A percentile compares a stretch with the other conserved stretches of the same genome.
These are phyloP conservation scores for Candida silvicultrix DNA, from an alignment of 805 yeast species.

Conservation along the genomic window DNA sequence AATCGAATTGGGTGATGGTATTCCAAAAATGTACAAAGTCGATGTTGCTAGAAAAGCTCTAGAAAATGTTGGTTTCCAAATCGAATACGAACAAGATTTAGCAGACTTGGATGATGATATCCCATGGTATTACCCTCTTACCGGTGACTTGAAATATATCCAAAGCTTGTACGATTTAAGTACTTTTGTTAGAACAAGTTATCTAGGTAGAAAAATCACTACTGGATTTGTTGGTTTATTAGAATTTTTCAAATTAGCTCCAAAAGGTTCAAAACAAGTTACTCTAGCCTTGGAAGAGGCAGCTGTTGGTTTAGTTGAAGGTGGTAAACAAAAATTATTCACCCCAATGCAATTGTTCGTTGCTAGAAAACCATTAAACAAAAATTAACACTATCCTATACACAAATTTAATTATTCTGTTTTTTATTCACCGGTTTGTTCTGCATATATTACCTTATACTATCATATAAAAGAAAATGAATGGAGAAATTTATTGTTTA, in stretches of 20 bases:
- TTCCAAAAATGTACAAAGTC: conserved; percentile 89
- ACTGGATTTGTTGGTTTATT: conserved; percentile 72
- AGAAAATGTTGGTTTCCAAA: conserved; percentile 78
- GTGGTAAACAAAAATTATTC: conserved; percentile 84
- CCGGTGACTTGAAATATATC: conserved; percentile 88
- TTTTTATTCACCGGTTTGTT: no score
- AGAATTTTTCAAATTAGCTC: conserved; percentile 85
- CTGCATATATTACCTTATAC: no score
- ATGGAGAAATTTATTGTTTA: no score
- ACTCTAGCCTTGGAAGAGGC: conserved; percentile 95
- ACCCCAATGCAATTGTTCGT: conserved; percentile 97
- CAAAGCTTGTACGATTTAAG: conserved; percentile 72
- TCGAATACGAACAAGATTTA: conserved; percentile 70
- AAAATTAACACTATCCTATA: not conserved
- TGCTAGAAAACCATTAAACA: conserved; percentile 67
- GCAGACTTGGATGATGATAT: conserved; percentile 77
- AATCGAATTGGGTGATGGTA: conserved; percentile 97
- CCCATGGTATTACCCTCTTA: conserved; percentile 97
- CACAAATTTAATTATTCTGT: no score
- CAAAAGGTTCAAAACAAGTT: conserved; percentile 86
- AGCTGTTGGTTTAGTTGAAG: conserved; percentile 89
- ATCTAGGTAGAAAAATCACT: conserved; percentile 79
- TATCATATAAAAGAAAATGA: no score
- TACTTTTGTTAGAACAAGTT: conserved; percentile 85
- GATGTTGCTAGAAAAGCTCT: conserved; percentile 87